Conservation (phyloP, 2,329 filamentous ascomycete genomes). For the Domatiomyces catenatus region DNA sequence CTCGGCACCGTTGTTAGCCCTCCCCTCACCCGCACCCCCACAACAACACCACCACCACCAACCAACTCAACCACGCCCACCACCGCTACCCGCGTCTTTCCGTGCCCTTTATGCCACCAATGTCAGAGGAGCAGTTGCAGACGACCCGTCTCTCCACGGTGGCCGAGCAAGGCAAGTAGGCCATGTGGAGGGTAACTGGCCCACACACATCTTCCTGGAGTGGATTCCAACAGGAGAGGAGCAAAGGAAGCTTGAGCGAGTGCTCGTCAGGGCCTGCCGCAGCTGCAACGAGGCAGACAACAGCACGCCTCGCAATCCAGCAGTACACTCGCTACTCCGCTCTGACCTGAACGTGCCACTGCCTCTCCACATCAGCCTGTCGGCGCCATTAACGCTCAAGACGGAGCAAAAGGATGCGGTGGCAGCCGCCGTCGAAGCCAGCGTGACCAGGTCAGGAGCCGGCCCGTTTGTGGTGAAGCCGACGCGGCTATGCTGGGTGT, state of each 20-base stretch:
- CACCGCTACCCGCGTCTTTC: conserved; percentile 56
- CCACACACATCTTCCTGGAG: conserved; percentile 80
- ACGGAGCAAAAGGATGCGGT: conserved; percentile 60
- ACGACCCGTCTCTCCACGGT: conserved; percentile 72
- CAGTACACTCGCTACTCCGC: conserved; percentile 46
- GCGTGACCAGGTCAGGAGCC: conserved; percentile 22
- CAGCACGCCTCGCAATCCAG: background rate
- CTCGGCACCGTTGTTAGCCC: background rate
- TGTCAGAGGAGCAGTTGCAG: conserved; percentile 58
- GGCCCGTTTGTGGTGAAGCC: conserved; percentile 35
- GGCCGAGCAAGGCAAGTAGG: conserved; percentile 70
- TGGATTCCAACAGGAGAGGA: conserved; percentile 44
- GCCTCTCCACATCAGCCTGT: conserved; percentile 83
- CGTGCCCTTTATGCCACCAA: conserved; percentile 80
- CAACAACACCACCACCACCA: no score
- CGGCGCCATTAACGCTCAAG: conserved; percentile 58
- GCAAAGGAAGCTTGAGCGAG: conserved; percentile 19
- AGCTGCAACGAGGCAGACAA: background rate
- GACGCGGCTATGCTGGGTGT: conserved; percentile 45
- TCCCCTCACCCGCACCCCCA: background rate
- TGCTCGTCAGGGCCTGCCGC: conserved; percentile 16
- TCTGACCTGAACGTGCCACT: conserved; percentile 64
- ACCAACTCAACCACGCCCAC: background rate
- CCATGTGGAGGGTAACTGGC: conserved; percentile 82
- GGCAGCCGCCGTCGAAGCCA: conserved; percentile 37